Conservation (phyloP, 83 land plant species). For the Isoetes engelmannii region DNA sequence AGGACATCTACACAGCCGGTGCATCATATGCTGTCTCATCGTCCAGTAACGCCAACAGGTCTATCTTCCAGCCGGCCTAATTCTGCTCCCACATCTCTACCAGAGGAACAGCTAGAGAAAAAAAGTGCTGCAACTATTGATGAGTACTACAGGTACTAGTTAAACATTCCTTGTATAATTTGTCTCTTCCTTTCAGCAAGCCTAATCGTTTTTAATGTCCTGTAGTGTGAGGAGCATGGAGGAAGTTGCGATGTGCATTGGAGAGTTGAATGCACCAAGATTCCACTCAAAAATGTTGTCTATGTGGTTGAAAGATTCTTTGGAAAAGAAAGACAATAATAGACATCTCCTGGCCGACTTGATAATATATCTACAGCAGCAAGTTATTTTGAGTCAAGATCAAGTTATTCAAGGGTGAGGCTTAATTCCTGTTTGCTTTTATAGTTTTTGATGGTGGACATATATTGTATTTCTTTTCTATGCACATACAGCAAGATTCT, state of each 20-base stretch:
- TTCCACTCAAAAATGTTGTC: conserved; percentile 67
- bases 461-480: not conserved
- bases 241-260: conserved; percentile 70
- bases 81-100: conserved; percentile 11
- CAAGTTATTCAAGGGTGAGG: conserved; percentile 66
- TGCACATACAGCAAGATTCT: too few relatives aligned
- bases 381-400: conserved; percentile 26
- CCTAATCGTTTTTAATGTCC: not conserved
- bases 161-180: not conserved
- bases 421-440: not conserved
- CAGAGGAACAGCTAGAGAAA: conserved; percentile 19
- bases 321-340: conserved; percentile 72
- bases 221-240: conserved; percentile 71
- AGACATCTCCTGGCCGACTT: conserved; percentile 60
- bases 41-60: conserved; percentile 18
- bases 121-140: conserved; percentile 18
- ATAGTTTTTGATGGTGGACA: not conserved
- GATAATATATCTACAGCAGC: conserved; percentile 39
- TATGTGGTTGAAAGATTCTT: conserved; percentile 66
- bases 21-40: not conserved
- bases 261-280: conserved; percentile 62
- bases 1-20: conserved; percentile 7
- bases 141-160: conserved; percentile 27
- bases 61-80: conserved; percentile 17
- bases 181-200: not conserved